Evolutionary conservation across 495 filamentous ascomycete genomes (phyloP), one percentile per base, ranked within the genome.

Genomic region (Penicillium cosmopolitanum): DNA sequence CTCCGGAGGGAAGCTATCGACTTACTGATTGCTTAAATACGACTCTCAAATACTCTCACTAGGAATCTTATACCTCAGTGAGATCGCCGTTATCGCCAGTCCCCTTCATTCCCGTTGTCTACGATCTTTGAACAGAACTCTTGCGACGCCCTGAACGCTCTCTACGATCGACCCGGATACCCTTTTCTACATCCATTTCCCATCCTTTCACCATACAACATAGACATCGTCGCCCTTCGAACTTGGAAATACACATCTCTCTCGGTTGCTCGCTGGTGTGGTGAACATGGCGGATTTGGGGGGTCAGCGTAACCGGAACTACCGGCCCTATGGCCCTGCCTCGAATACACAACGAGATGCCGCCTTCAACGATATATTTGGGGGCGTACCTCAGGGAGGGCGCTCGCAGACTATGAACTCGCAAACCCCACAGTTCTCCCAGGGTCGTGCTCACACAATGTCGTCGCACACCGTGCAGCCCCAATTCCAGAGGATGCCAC

Each of bases 301-400:
- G 62, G 68, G 81, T 54, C 90, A 91, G 73, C 89, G 90, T 72
- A 84, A 87, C 79, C 80, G 89, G 76, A 81, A 85, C 65, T 85
- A 87, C 77, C 80, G 82, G 68, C 83, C 84, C 60, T 89, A 91
- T 73, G 88, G 86, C 60, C 83, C 87, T 69, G 75, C 89, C 35
- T 85, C 88, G 51, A 84, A 85, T 69, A 82, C 84, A 66, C 91
- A 96, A 75, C 87, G 95, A 76, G 94, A 98, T 83, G 92, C 91
- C 66, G 95, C 93, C 35, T 98, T 96, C 75, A 91, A 90, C 55
- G 91, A 93, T 76, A 99, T 99, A 65, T 99, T 99, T 68, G 95
- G 95, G 61, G 86, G 87, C 67, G 85, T 90, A 51, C 91, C 90
- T 50, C 91, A 90, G 38, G 90, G 90, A 47, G 94, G 95, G 53